Percentiles rank a stretch among this genome's conserved stretches.
Evolutionary conservation across 345 rosid species (phyloP).

Genomic region (Euphorbia peplus): DNA sequence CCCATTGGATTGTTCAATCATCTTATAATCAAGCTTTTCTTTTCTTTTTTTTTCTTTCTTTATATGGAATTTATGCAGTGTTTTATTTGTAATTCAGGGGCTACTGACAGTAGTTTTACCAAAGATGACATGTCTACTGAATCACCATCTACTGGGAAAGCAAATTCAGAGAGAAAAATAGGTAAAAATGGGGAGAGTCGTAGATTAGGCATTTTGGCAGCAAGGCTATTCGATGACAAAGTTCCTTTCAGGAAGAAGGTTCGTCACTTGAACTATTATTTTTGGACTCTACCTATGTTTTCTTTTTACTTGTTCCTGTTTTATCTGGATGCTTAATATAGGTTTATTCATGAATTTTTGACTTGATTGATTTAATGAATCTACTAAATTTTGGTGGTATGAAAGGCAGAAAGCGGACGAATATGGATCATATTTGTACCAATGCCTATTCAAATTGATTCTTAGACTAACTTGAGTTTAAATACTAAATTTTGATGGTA

Average conservation of each 20-base stretch:
- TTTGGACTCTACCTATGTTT: neutral
- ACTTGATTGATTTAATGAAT: neutral
- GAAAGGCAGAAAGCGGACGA: neutral
- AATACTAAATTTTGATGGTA: no score
- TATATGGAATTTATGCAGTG: neutral
- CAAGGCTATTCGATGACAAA: constrained; percentile 44
- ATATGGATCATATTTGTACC: neutral
- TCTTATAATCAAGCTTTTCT: no score
- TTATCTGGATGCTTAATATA: neutral
- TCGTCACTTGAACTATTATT: neutral
- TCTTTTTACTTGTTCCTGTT: neutral
- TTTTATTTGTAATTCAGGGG: constrained; percentile 3
- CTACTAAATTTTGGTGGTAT: neutral
- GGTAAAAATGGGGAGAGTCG: constrained; percentile 12
- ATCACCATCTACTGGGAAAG: constrained; percentile 31
- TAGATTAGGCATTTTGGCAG: constrained; percentile 22
- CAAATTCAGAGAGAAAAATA: constrained; percentile 15
- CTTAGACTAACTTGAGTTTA: no score
- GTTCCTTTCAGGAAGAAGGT: constrained; percentile 53
- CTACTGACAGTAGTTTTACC: constrained; percentile 5
- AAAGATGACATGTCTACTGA: constrained; percentile 18
- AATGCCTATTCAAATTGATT: neutral
- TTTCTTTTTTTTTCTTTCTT: no score
- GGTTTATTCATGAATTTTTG: neutral
- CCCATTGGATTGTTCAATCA: no score